Percentiles rank a stretch among this genome's conserved stretches.
Conservation (phyloP, 306 rosid species). For the Malus orientalis region DNA sequence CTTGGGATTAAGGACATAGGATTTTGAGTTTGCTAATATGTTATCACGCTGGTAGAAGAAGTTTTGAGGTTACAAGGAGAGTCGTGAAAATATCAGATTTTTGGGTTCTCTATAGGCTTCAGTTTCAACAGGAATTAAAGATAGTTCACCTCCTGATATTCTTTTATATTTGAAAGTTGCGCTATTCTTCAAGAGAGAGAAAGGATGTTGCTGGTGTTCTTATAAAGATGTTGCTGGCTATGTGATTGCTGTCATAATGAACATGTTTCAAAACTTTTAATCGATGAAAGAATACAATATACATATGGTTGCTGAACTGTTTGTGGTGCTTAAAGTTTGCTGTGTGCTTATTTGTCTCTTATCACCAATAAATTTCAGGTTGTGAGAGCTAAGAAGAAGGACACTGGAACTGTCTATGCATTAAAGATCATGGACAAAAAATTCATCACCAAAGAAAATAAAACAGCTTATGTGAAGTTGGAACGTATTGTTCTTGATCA, state of each 20-base stretch:
- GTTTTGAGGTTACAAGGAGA: neutral
- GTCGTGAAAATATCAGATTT: neutral
- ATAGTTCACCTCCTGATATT: neutral
- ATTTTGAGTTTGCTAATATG: neutral
- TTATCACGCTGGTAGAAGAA: too few relatives aligned
- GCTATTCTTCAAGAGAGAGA: neutral
- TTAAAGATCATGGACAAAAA: slow-evolving; percentile 98
- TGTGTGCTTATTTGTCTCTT: slow-evolving; percentile 3
- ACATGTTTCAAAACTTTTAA: neutral
- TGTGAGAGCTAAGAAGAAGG: slow-evolving; percentile 98
- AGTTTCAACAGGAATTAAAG: neutral
- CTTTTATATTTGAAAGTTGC: neutral
- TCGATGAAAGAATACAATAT: neutral
- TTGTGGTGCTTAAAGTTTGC: slow-evolving; percentile 5
- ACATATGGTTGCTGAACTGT: neutral
- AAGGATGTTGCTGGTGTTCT: too few relatives aligned
- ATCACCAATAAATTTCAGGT: slow-evolving; percentile 37
- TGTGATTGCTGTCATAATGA: neutral
- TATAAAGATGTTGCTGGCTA: neutral
- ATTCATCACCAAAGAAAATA: slow-evolving; percentile 91
- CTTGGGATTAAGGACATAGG: neutral
- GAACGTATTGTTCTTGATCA: slow-evolving; percentile 98
- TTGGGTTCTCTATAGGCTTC: neutral
- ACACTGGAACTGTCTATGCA: slow-evolving; percentile 78
- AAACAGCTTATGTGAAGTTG: slow-evolving; percentile 96